These are phyloP conservation scores for Aspergillus intermedius DNA, from an alignment of 2,329 filamentous ascomycete species.

Conservation along the genomic window DNA sequence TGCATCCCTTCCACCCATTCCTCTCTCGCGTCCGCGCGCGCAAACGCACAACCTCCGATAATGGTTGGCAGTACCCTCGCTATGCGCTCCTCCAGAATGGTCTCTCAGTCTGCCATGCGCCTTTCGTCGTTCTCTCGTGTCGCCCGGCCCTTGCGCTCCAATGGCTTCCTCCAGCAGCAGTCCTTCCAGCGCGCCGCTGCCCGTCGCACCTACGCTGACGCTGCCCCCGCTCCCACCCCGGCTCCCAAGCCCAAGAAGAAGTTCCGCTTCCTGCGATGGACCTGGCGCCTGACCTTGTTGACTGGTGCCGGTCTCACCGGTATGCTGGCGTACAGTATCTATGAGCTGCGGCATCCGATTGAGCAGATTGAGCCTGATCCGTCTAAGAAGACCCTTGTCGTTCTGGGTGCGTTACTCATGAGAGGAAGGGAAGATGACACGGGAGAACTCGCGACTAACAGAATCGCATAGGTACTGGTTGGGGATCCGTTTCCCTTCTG, in stretches of 20 bases:
- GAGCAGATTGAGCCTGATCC: constrained; percentile 76
- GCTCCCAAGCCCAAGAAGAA: constrained; percentile 47
- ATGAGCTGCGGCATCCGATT: constrained; percentile 70
- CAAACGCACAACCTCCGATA: constrained; percentile 19
- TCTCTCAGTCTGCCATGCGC: constrained; percentile 25
- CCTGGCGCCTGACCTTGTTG: constrained; percentile 77
- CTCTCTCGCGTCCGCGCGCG: constrained; percentile 13
- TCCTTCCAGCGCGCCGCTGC: constrained; percentile 30
- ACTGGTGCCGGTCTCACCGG: constrained; percentile 62
- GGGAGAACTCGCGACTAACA: constrained; percentile 13
- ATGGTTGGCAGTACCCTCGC: constrained; percentile 32
- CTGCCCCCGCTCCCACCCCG: constrained; percentile 29
- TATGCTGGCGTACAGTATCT: constrained; percentile 75
- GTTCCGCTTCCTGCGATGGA: constrained; percentile 67
- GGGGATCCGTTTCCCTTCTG: constrained; percentile 90
- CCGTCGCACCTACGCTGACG: constrained; percentile 48
- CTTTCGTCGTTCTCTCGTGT: constrained; percentile 32
- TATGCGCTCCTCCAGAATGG: constrained; percentile 27
- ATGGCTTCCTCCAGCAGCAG: constrained; percentile 16
- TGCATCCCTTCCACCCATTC: constrained; percentile 6
- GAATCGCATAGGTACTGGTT: constrained; percentile 70
- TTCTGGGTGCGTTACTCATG: constrained; percentile 62
- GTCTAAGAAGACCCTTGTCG: constrained; percentile 90
- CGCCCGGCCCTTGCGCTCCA: constrained; percentile 20
- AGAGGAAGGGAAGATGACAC: constrained; percentile 1